Conservation (phyloP, 371 early-diverging fungal genomes). For the Mucor indicus region DNA sequence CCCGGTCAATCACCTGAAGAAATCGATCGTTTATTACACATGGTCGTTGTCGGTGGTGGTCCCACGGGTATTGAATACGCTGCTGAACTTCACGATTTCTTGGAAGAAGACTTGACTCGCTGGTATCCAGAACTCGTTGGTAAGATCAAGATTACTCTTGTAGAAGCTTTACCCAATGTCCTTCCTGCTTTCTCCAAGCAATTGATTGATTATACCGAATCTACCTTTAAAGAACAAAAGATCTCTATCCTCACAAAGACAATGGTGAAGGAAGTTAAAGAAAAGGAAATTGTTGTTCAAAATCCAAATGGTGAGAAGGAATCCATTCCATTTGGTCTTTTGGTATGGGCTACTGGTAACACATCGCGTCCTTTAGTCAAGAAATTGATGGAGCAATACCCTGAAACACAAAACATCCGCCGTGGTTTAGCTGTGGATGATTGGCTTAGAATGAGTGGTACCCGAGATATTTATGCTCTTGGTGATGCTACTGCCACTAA, state of each 20-base stretch:
- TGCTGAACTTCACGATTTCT: slow-evolving; percentile 91
- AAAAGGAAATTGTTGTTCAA: slow-evolving; percentile 72
- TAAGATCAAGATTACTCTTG: slow-evolving; percentile 84
- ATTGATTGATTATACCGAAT: slow-evolving; percentile 88
- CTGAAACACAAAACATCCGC: slow-evolving; percentile 69
- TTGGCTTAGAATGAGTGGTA: slow-evolving; percentile 74
- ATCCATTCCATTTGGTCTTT: slow-evolving; percentile 80
- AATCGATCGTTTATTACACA: slow-evolving; percentile 80
- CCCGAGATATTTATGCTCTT: slow-evolving; percentile 74
- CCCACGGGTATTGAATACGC: slow-evolving; percentile 96
- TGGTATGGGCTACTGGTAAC: slow-evolving; percentile 96
- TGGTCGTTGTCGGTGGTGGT: slow-evolving; percentile 97
- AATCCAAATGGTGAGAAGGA: slow-evolving; percentile 64
- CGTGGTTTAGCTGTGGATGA: slow-evolving; percentile 88
- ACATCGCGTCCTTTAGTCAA: slow-evolving; percentile 79
- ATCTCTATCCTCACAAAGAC: slow-evolving; percentile 86
- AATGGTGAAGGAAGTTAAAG: slow-evolving; percentile 84
- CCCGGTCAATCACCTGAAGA: slow-evolving; percentile 77
- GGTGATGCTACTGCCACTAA: slow-evolving; percentile 89
- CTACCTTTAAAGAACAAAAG: slow-evolving; percentile 81
- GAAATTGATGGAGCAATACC: slow-evolving; percentile 69
- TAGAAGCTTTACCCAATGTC: slow-evolving; percentile 87
- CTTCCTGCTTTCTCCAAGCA: slow-evolving; percentile 87
- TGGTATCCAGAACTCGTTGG: slow-evolving; percentile 75
- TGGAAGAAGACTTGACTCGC: slow-evolving; percentile 75